Evolutionary conservation across 805 yeast species (phyloP), one percentile per base, ranked within the genome.

Genomic region (Saturnispora diversa): DNA sequence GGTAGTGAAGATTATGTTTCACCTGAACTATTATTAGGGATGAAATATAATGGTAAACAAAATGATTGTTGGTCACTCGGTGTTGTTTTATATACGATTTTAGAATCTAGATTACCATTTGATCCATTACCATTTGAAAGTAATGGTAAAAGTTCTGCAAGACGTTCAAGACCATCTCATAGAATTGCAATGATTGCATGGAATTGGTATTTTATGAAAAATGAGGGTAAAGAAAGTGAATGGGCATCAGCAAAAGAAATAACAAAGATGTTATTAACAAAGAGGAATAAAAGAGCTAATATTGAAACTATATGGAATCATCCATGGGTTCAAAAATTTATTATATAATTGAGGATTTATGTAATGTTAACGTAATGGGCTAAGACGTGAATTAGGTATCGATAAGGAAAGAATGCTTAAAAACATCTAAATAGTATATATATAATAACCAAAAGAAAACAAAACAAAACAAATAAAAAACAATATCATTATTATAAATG

Each of bases 1-100:
- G 98, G 99, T 0, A 84, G 95, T 1, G 96, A 85, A 47, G 98
- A 92, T 57, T 92, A 92, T 53, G 95, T 92, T 6, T 81, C 96
- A 0, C 99, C 98, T 0, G 99, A 92, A 55, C 63, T 92, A 19
- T 64, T 92, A 28, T 75, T 92, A 76, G 97, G 97, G 1, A 68
- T 84, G 42, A 81, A 86, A 6, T 92, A 92, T 55, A 90, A 90
- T 53, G 99, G 99, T 10, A 72, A 83, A 39, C 77, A 84, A 48
- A 81, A 92, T 36, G 99, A 92, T 58, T 68, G 88, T 15, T 92
- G 99, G 99, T 85, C 97, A 1, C 59, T 88, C 8, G 98, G 98
- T 2, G 97, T 92, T 3, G 65, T 88, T n/a, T 62, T 88, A 1
- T 92, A 87, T 54, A 76, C 94, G 1, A 63, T 90, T 21, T 59